These are phyloP conservation scores for Phytophthora pisi DNA, from an alignment of 352 stramenopile genomes.

Conservation along the genomic window DNA sequence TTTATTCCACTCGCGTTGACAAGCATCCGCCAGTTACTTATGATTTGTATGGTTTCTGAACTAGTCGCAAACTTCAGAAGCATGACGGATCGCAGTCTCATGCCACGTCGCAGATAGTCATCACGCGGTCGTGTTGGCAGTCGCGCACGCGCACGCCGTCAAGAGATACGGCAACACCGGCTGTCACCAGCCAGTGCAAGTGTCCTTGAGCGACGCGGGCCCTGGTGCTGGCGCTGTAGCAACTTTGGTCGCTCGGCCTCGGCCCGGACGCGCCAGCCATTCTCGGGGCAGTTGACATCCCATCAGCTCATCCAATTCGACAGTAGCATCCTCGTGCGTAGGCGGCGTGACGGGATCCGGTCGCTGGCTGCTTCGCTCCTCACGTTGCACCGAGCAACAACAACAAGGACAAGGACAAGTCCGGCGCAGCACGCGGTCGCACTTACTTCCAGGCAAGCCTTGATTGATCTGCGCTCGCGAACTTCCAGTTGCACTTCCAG, in stretches of 20 bases:
- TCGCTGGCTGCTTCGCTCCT: constrained; percentile 13
- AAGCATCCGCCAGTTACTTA: not conserved
- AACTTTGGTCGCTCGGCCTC: constrained; percentile 18
- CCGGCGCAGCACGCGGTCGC: no score
- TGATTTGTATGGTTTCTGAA: not conserved
- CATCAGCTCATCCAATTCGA: constrained; percentile 45
- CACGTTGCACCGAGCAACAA: constrained; percentile 21
- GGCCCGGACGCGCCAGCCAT: constrained; percentile 27
- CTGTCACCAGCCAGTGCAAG: constrained; percentile 22
- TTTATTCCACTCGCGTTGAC: constrained; percentile 9
- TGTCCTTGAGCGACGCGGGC: not conserved
- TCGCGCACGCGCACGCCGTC: not conserved
- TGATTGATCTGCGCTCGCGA: constrained; percentile 6
- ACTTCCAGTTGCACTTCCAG: constrained; percentile 11
- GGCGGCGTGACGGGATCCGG: constrained; percentile 16
- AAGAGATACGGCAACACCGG: constrained; percentile 15
- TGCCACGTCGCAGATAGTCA: constrained; percentile 9
- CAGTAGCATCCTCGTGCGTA: constrained; percentile 37
- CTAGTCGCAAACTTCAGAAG: constrained; percentile 4
- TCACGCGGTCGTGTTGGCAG: constrained; percentile 27
- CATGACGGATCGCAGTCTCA: not conserved
- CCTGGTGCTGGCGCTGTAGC: constrained; percentile 16
- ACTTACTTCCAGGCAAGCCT: no score
- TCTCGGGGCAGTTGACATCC: constrained; percentile 36
- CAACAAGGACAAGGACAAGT: constrained; percentile 2